phyloP scores from a whole-genome alignment of 768 basidiomycete species.

The Hortiboletus campestris region DNA sequence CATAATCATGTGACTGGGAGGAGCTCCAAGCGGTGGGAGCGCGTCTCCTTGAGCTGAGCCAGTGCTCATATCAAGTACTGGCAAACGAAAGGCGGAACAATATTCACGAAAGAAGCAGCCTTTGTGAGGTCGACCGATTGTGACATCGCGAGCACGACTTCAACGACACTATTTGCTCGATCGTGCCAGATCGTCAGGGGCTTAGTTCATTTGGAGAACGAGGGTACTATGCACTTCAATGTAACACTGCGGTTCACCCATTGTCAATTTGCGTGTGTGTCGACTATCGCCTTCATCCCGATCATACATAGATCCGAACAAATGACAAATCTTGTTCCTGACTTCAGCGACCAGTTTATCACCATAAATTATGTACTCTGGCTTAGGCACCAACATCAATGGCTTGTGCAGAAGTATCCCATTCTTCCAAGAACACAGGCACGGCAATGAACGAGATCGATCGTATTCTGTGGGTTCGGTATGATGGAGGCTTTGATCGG shows the following conservation, averaged over 20 bases:
- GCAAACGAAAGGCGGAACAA: conserved; percentile 43
- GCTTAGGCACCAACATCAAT: conserved; percentile 30
- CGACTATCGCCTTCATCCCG: too few relatives aligned
- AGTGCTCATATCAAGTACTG: conserved; percentile 56
- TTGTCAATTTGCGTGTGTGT: too few relatives aligned
- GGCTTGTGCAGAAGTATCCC: conserved; percentile 16
- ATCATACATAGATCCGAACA: too few relatives aligned
- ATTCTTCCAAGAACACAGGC: conserved; percentile 25
- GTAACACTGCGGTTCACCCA: too few relatives aligned
- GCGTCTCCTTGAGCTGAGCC: conserved; percentile 45
- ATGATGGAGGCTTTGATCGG: conserved; percentile 13
- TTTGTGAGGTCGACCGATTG: conserved; percentile 6
- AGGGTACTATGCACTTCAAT: too few relatives aligned
- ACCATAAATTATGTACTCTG: conserved; percentile 34
- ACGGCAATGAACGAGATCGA: conserved; percentile 11
- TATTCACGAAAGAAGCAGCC: conserved; percentile 30
- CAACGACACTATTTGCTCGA: too few relatives aligned
- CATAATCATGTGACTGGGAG: conserved; percentile 48
- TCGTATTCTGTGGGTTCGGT: conserved; percentile 19
- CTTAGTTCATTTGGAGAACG: too few relatives aligned
- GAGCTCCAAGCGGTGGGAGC: conserved; percentile 43
- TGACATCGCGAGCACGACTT: conserved; percentile 5
- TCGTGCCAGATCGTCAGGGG: too few relatives aligned
- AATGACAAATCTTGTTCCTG: too few relatives aligned
- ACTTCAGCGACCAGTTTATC: too few relatives aligned